These are phyloP conservation scores for Aspergillus baeticus DNA, from an alignment of 495 filamentous ascomycete genomes.

Conservation along the genomic window DNA sequence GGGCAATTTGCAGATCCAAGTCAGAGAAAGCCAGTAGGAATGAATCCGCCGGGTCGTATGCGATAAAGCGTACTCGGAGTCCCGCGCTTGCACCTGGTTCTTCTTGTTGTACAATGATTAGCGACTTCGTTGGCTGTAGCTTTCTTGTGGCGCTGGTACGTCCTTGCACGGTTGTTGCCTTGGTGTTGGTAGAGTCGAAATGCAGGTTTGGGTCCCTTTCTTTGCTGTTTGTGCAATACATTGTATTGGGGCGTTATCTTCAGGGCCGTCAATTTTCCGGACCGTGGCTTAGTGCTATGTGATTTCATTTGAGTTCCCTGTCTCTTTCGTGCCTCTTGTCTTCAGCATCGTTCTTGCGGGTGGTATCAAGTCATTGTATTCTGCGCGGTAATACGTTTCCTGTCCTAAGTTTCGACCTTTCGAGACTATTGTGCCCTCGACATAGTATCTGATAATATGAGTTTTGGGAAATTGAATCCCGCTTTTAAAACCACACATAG, in stretches of 20 bases:
- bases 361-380: background rate
- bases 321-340: no score
- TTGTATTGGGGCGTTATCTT: background rate
- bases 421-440: no score
- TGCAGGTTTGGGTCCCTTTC: background rate
- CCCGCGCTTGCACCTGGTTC: background rate
- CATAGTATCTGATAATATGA: no score
- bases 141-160: background rate
- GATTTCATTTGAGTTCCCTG: background rate
- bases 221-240: background rate
- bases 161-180: background rate
- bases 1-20: conserved; percentile 30
- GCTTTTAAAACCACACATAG: no score
- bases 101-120: background rate
- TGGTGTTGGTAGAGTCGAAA: background rate
- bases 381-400: no score
- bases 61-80: conserved; percentile 26
- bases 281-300: background rate
- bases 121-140: background rate
- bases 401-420: no score
- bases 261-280: background rate
- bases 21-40: conserved; percentile 38
- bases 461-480: no score
- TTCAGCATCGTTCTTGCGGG: no score
- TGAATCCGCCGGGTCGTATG: conserved; percentile 10